Evolutionary conservation across 192 early-diverging fungal genomes (phyloP).

Genomic region (Dispira simplex): DNA sequence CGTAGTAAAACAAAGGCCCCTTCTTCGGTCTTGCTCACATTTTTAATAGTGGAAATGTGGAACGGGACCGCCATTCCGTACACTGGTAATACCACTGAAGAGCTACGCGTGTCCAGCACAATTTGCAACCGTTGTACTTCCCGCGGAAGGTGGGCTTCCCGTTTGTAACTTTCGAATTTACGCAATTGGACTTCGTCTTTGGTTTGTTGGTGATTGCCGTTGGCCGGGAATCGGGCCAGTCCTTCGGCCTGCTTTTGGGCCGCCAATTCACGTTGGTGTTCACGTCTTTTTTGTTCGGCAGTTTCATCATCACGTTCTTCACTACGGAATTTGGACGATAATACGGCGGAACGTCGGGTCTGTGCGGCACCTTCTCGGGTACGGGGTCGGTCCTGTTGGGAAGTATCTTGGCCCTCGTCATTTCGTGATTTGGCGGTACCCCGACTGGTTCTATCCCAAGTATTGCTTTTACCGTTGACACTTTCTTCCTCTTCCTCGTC

Average conservation of each 20-base stretch:
- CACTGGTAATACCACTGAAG: constrained; percentile 85
- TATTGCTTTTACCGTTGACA: not conserved
- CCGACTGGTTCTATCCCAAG: not conserved
- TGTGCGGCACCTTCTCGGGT: constrained; percentile 11
- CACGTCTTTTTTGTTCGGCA: constrained; percentile 54
- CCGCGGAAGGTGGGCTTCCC: constrained; percentile 74
- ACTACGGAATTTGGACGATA: constrained; percentile 66
- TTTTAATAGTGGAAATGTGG: constrained; percentile 94
- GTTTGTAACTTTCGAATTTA: constrained; percentile 92
- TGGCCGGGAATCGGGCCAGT: constrained; percentile 57
- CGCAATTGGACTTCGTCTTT: constrained; percentile 60
- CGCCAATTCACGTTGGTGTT: constrained; percentile 82
- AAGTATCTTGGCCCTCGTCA: constrained; percentile 23
- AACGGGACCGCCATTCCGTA: constrained; percentile 96
- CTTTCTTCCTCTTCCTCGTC: constrained; percentile 23
- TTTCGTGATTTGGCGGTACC: not conserved
- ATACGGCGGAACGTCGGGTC: constrained; percentile 36
- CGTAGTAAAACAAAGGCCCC: constrained; percentile 79
- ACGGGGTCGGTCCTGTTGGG: constrained; percentile 1
- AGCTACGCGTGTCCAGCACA: constrained; percentile 70
- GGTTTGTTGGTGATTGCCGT: constrained; percentile 34
- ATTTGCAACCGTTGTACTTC: constrained; percentile 69
- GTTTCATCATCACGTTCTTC: constrained; percentile 66
- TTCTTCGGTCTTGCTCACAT: constrained; percentile 86
- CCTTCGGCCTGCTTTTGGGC: constrained; percentile 62